These are phyloP conservation scores for Trichoderma sp. DNA, from an alignment of 2,329 filamentous ascomycete species.

Conservation along the genomic window DNA sequence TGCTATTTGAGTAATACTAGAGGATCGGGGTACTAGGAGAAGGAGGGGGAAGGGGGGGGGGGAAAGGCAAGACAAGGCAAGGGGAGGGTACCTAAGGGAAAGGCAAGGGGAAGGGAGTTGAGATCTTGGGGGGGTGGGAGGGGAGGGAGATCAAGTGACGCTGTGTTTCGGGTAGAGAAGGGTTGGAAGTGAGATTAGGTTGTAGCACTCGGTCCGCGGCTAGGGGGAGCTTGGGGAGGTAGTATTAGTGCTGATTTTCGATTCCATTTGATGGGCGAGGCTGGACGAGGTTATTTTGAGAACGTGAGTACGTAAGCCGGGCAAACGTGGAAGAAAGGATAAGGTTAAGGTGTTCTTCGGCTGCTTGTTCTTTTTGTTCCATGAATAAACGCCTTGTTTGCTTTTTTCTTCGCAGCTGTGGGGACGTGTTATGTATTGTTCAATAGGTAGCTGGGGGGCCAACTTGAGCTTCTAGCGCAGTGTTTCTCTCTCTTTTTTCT, in stretches of 20 bases:
- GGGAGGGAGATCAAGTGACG: constrained; percentile 12
- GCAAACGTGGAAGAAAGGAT: too few relatives aligned
- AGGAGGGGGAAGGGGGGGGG: constrained; percentile 9
- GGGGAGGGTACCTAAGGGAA: not conserved
- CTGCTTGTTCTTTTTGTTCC: not conserved
- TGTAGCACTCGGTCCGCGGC: constrained; percentile 1
- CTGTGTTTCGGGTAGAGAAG: constrained; percentile 24
- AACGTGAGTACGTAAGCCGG: not conserved
- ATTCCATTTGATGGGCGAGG: not conserved
- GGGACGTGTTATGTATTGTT: not conserved
- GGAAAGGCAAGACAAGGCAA: not conserved
- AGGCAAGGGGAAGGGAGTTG: not conserved
- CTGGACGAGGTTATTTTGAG: not conserved
- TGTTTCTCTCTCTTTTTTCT: not conserved
- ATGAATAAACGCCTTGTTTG: too few relatives aligned
- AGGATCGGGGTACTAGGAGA: too few relatives aligned
- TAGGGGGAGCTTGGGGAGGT: not conserved
- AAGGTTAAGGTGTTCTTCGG: too few relatives aligned
- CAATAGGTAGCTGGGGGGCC: not conserved
- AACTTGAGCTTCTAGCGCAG: not conserved
- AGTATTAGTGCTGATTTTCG: not conserved
- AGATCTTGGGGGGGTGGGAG: constrained; percentile 7
- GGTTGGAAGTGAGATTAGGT: constrained; percentile 16
- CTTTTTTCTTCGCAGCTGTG: not conserved
- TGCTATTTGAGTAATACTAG: constrained; percentile 9